phyloP scores from a whole-genome alignment of 495 filamentous ascomycete genomes.

The Melanomma pulvis-pyrius region DNA sequence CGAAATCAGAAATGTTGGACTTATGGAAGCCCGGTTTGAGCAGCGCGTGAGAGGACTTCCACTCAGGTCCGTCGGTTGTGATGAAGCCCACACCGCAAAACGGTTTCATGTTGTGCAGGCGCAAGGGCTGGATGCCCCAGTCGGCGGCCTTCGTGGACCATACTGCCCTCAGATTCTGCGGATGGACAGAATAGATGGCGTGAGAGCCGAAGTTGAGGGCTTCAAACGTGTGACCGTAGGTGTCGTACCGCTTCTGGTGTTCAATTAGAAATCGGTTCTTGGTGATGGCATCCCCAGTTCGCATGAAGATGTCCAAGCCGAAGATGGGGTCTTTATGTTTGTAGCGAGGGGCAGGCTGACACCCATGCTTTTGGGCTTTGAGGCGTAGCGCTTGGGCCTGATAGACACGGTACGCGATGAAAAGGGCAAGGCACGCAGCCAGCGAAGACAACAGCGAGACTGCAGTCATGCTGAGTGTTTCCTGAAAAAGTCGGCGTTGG shows the following conservation, averaged over 20 bases:
- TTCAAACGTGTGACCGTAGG: background rate
- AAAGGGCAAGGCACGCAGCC: background rate
- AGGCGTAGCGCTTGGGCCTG: background rate
- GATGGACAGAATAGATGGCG: background rate
- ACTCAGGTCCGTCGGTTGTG: background rate
- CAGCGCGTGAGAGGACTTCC: background rate
- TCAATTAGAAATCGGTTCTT: background rate
- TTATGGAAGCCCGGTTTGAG: constrained; percentile 1
- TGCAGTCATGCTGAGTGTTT: no score
- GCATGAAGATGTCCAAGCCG: background rate
- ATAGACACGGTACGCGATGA: constrained; percentile 6
- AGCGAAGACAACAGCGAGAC: no score
- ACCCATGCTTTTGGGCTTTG: background rate
- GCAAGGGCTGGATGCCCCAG: constrained; percentile 3
- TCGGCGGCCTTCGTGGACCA: background rate
- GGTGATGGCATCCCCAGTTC: background rate
- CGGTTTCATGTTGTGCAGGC: background rate
- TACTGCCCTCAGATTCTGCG: background rate
- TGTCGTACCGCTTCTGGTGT: background rate
- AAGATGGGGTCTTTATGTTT: constrained; percentile 4
- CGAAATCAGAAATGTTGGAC: constrained; percentile 10
- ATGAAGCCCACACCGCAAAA: constrained; percentile 11
- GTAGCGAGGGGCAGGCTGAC: background rate
- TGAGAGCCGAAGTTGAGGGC: background rate
- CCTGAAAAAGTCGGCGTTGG: no score